phyloP scores from a whole-genome alignment of 805 yeast species.

The Kazachstania africana region DNA sequence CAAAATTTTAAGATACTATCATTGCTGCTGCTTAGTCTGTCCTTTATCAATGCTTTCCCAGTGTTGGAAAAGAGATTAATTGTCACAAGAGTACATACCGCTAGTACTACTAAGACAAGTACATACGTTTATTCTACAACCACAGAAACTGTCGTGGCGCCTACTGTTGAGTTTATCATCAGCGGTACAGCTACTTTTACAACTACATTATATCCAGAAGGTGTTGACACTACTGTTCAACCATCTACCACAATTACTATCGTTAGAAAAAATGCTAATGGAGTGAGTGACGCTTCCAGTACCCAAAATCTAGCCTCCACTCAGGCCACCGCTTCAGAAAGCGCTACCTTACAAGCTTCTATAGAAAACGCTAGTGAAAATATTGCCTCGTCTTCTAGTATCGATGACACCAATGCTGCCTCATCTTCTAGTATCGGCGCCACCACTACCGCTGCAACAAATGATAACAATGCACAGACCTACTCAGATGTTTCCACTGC shows the following conservation, averaged over 20 bases:
- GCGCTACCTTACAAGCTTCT: too few species aligned
- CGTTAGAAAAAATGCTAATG: conserved; percentile 5
- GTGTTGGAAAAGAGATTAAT: conserved; percentile 30
- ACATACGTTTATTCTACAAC: conserved; percentile 32
- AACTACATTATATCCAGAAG: conserved; percentile 26
- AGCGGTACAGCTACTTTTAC: conserved; percentile 30
- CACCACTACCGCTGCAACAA: conserved; percentile 8
- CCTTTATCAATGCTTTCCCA: too few species aligned
- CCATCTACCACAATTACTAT: conserved; percentile 29
- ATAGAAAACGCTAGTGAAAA: too few species aligned
- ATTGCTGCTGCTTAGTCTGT: too few species aligned
- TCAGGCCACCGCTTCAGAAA: too few species aligned
- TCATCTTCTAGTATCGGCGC: conserved; percentile 18
- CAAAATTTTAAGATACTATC: too few species aligned
- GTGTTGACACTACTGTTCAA: conserved; percentile 25
- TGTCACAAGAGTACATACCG: conserved; percentile 46
- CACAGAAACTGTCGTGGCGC: conserved; percentile 29
- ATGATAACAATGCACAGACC: not conserved
- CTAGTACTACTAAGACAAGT: conserved; percentile 37
- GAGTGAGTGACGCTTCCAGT: conserved; percentile 1
- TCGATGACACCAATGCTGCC: conserved; percentile 1
- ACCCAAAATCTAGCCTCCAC: not conserved
- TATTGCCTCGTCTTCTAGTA: too few species aligned
- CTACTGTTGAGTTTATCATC: conserved; percentile 30
- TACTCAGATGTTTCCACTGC: too few species aligned